Conservation (phyloP, 495 filamentous ascomycete species). For the Neurospora cerealis region DNA sequence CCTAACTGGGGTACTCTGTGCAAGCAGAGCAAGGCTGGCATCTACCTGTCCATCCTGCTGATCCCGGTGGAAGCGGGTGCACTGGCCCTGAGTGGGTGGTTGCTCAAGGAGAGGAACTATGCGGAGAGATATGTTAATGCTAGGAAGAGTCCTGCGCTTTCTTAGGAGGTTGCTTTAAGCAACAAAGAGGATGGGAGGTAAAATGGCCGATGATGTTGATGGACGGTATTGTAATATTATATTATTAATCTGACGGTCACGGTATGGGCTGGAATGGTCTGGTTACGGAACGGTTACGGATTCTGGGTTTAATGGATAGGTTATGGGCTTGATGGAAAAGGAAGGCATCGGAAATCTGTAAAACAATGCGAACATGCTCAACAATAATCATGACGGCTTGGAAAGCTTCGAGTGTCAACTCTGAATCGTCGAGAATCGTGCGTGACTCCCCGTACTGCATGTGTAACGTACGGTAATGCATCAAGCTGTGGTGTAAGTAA, state of each 20-base stretch:
- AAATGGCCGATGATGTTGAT: not conserved
- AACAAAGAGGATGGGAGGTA: not conserved
- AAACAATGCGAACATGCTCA: not conserved
- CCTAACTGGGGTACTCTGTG: constrained; percentile 42
- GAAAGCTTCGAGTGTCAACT: not conserved
- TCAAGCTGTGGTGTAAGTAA: not conserved
- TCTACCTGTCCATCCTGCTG: constrained; percentile 41
- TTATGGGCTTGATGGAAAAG: not conserved
- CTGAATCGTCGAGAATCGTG: not conserved
- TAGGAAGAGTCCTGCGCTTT: constrained; percentile 13
- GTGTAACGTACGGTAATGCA: not conserved
- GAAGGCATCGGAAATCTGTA: not conserved
- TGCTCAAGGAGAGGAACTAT: constrained; percentile 30
- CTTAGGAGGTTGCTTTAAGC: not conserved
- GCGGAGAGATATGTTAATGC: constrained; percentile 12
- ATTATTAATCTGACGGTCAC: not conserved
- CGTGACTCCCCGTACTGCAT: not conserved
- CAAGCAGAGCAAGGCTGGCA: constrained; percentile 36
- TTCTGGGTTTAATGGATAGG: not conserved
- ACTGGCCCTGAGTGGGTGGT: constrained; percentile 30
- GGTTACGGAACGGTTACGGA: not conserved
- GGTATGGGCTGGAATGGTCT: not conserved
- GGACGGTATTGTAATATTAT: not conserved
- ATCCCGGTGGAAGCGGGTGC: constrained; percentile 40
- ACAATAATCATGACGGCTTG: not conserved